Conservation (phyloP, 1,284 basidiomycete genomes). For the Cryptococcus amylolentus region DNA sequence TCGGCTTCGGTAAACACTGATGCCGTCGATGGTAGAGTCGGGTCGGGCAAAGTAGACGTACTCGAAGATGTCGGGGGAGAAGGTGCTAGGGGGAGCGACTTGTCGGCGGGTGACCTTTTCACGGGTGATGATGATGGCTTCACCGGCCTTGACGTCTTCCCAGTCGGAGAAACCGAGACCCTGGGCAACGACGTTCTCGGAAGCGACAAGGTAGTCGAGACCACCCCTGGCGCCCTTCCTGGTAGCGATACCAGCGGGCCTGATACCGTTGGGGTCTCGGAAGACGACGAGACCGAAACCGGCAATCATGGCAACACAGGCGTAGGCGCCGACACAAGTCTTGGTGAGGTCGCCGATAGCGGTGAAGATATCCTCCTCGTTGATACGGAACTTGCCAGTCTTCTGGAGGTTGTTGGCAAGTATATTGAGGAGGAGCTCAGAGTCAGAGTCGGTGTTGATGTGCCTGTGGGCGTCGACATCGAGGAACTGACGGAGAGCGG, state of each 20-base stretch:
- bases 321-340: constrained; percentile 88
- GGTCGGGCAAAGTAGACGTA: constrained; percentile 98
- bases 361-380: constrained; percentile 98
- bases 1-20: constrained; percentile 93
- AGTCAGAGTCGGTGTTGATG: constrained; percentile 98
- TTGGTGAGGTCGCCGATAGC: constrained; percentile 87
- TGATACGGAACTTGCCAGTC: constrained; percentile 99
- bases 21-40: constrained; percentile 94
- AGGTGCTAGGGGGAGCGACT: constrained; percentile 65
- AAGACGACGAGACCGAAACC: constrained; percentile 99
- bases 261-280: constrained; percentile 97
- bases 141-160: constrained; percentile 90
- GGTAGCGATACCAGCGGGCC: constrained; percentile 80
- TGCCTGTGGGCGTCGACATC: constrained; percentile 96
- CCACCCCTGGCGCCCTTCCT: constrained; percentile 55
- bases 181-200: constrained; percentile 95
- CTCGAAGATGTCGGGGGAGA: constrained; percentile 99
- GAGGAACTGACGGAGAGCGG: constrained; percentile 80
- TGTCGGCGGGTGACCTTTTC: constrained; percentile 67
- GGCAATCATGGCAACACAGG: constrained; percentile 96
- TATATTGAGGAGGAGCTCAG: constrained; percentile 93
- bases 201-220: constrained; percentile 85
- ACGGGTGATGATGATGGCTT: constrained; percentile 93
- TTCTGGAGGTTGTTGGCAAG: constrained; percentile 97
- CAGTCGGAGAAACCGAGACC: constrained; percentile 86